Conservation (phyloP, 495 filamentous ascomycete species). For the Xylaria bambusicola region DNA sequence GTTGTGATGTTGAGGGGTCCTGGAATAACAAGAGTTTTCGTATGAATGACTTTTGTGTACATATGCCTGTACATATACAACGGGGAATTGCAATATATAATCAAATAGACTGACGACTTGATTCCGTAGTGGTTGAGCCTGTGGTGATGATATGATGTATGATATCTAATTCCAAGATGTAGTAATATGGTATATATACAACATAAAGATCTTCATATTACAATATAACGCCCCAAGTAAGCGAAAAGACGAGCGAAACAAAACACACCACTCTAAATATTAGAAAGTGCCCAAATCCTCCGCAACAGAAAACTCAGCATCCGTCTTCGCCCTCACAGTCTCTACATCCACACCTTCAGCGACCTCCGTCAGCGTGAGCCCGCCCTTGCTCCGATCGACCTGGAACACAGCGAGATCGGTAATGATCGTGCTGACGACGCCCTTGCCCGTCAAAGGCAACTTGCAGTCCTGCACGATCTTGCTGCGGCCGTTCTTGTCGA, state of each 20-base stretch:
- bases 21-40: background rate
- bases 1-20: constrained; percentile 37
- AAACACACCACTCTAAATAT: no score
- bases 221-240: background rate
- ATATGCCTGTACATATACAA: constrained; percentile 21
- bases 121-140: background rate
- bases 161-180: no score
- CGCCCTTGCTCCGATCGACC: constrained; percentile 53
- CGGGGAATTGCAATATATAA: background rate
- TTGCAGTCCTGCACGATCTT: constrained; percentile 61
- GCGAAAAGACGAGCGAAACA: no score
- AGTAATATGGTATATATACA: no score
- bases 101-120: background rate
- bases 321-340: constrained; percentile 55
- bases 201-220: background rate
- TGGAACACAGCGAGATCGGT: constrained; percentile 62
- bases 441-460: constrained; percentile 57
- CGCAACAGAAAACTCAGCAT: constrained; percentile 53
- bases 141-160: no score
- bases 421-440: constrained; percentile 57
- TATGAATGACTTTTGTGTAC: background rate
- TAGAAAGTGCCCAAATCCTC: constrained; percentile 49
- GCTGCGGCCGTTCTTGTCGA: constrained; percentile 59
- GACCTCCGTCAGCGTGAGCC: constrained; percentile 55
- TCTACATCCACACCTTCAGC: constrained; percentile 58